Base-by-base conservation (phyloP, 2,329 filamentous ascomycete species). In the Trichoderma endophyticum region DNA sequence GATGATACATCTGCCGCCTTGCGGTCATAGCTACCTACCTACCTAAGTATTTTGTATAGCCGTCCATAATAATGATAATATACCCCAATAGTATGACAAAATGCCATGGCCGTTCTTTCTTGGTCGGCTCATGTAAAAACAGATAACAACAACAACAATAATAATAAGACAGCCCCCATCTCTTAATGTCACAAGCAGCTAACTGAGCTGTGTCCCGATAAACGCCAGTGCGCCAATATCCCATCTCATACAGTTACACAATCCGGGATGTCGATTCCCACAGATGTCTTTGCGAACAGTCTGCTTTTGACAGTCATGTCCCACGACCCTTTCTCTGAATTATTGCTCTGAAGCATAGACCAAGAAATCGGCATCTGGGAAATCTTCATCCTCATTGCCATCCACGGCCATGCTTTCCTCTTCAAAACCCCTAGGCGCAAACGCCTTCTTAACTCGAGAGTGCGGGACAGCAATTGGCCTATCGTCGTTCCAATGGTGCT, bases 331-430 rank as follows among this genome's bases (percentile, higher is more conserved):
- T 83, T 79, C 30, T 83, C 82, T 51, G 79, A 80, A 14, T 75
- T 76, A 36, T 24, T 6, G 48, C 5, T 83, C 82, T 56, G 80
- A 80, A 14, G 74, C 77, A 28, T 77, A 83, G 71, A 89, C 88
- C 68, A 91, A 79, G 73, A 94, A 94, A 1, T 87, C 85, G 0
- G 91, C 91, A 72, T 94, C 92, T 71, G 87, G 90, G 78, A 93
- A 93, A 78, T 93, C 91, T 21, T 81, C 80, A 56, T 54, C 48
- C 21, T 24, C 21, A 54, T 54, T 2, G 48, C 18, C 43, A 51
- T 82, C 82, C 0, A 81, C 75, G 5, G 79, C 79, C 74, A 81
- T 80, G 74, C 87, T 88, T 77, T 88, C 86, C 77, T 88, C 85
- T 1, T 79, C 84, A 5, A 78, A 43, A 12, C 73, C 71, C 26